A percentile compares a stretch with the other conserved stretches of the same genome.
Conservation (phyloP, 2,329 filamentous ascomycete genomes). For the Exophiala xenobiotica region DNA sequence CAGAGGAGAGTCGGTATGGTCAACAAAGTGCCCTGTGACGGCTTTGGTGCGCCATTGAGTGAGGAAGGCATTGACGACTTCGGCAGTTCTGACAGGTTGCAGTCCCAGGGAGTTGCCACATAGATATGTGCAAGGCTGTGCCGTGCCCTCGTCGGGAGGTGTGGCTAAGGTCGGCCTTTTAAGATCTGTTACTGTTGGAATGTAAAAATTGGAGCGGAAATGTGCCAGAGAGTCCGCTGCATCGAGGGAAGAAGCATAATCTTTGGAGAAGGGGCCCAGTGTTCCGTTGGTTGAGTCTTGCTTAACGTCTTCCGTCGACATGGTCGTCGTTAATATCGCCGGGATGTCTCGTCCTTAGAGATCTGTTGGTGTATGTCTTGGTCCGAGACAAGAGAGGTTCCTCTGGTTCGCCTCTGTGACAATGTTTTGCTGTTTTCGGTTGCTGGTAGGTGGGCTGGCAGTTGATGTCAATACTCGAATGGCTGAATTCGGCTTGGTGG, state of each 20-base stretch:
- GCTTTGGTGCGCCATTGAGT: slow-evolving; percentile 82
- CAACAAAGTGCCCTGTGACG: slow-evolving; percentile 78
- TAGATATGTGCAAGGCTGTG: slow-evolving; percentile 65
- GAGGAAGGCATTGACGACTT: slow-evolving; percentile 70
- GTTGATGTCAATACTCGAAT: not conserved
- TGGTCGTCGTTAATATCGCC: not conserved
- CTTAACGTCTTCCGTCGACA: not conserved
- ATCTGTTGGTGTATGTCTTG: too few species aligned
- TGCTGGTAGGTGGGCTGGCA: too few species aligned
- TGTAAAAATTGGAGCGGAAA: slow-evolving; percentile 70
- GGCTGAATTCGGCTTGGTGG: slow-evolving; percentile 25
- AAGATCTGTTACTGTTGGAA: slow-evolving; percentile 72
- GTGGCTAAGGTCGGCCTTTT: slow-evolving; percentile 59
- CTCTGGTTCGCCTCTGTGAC: too few species aligned
- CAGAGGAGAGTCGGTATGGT: slow-evolving; percentile 66
- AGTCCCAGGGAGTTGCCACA: slow-evolving; percentile 88
- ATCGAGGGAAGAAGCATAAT: slow-evolving; percentile 55
- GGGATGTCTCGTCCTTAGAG: not conserved
- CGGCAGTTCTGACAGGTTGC: slow-evolving; percentile 68
- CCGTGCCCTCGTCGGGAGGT: slow-evolving; percentile 36
- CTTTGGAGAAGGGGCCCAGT: slow-evolving; percentile 28
- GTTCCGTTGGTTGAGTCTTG: not conserved
- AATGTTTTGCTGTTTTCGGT: too few species aligned
- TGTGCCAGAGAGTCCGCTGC: slow-evolving; percentile 58
- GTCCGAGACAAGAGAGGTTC: too few species aligned